Conservation (phyloP, 768 basidiomycete species). For the Filobasidium wieringae region DNA sequence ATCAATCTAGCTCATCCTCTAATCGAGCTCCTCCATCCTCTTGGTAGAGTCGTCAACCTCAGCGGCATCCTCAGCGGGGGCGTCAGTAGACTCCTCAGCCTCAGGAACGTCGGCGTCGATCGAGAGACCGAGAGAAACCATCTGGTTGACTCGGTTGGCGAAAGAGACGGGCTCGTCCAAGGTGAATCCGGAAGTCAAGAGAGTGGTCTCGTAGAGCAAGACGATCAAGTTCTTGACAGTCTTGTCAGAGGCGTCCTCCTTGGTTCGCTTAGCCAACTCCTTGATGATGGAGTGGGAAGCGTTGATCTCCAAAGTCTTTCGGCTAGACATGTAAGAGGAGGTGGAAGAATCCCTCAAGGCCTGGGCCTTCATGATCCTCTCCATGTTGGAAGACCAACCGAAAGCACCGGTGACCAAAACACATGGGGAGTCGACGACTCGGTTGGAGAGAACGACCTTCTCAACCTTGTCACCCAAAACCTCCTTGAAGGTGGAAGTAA, state of each 20-base stretch:
- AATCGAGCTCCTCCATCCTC: slow-evolving; percentile 80
- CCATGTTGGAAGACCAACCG: slow-evolving; percentile 99
- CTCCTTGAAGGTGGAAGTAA: slow-evolving; percentile 93
- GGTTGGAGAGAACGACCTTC: slow-evolving; percentile 96
- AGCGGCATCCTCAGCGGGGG: slow-evolving; percentile 46
- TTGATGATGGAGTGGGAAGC: slow-evolving; percentile 82
- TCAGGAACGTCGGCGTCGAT: slow-evolving; percentile 48
- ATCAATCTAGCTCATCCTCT: no score
- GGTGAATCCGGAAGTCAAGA: slow-evolving; percentile 56
- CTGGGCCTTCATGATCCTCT: slow-evolving; percentile 98
- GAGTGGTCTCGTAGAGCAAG: slow-evolving; percentile 91
- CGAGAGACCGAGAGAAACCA: slow-evolving; percentile 61
- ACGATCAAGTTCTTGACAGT: slow-evolving; percentile 92
- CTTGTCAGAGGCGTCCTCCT: slow-evolving; percentile 97
- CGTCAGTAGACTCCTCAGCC: slow-evolving; percentile 42
- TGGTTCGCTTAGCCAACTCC: slow-evolving; percentile 88
- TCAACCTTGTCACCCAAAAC: slow-evolving; percentile 98
- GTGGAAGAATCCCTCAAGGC: slow-evolving; percentile 79
- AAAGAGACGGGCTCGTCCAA: slow-evolving; percentile 91
- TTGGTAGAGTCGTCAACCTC: slow-evolving; percentile 19
- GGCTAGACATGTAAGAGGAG: slow-evolving; percentile 98
- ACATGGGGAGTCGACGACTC: slow-evolving; percentile 91
- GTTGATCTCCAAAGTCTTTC: slow-evolving; percentile 97
- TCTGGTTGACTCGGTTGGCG: slow-evolving; percentile 89
- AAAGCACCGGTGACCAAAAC: slow-evolving; percentile 98